Evolutionary conservation across 805 yeast species (phyloP).

Genomic region (Diddensiella caesifluorescens): DNA sequence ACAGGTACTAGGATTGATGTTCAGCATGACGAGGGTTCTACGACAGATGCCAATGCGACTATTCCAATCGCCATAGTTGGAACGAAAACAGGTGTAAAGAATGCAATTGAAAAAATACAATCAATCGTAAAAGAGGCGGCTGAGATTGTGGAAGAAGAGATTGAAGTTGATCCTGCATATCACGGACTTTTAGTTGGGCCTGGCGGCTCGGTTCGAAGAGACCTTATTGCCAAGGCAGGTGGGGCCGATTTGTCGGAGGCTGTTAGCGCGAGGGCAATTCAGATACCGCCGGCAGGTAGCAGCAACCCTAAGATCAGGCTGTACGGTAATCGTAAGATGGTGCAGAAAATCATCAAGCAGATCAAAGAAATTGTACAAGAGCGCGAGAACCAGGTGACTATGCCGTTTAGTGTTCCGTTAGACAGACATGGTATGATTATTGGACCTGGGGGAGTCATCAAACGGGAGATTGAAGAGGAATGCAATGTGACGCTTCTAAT

Average conservation of each 20-base stretch:
- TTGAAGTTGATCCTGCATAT: conserved; percentile 68
- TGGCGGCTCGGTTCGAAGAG: conserved; percentile 67
- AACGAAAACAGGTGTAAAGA: conserved; percentile 65
- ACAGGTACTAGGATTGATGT: conserved; percentile 44
- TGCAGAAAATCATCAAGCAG: conserved; percentile 57
- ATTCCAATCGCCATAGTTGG: conserved; percentile 73
- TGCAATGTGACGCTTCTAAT: conserved; percentile 58
- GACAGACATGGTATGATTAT: conserved; percentile 70
- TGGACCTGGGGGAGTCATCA: conserved; percentile 75
- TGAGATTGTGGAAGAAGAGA: conserved; percentile 50
- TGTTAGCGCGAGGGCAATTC: conserved; percentile 44
- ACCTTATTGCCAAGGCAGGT: conserved; percentile 65
- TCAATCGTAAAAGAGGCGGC: conserved; percentile 60
- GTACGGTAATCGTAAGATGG: conserved; percentile 71
- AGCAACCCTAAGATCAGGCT: conserved; percentile 47
- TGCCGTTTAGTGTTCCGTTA: conserved; percentile 45
- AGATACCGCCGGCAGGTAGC: conserved; percentile 65
- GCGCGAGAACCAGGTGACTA: conserved; percentile 41
- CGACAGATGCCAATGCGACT: conserved; percentile 40
- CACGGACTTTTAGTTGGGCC: conserved; percentile 75
- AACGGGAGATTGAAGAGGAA: conserved; percentile 66
- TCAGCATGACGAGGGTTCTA: conserved; percentile 45
- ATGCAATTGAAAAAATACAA: conserved; percentile 60
- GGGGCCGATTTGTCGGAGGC: conserved; percentile 37
- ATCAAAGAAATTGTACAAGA: conserved; percentile 58